A percentile compares a stretch with the other conserved stretches of the same genome.
Conservation (phyloP, 768 basidiomycete species). For the Lyophyllum semitale region DNA sequence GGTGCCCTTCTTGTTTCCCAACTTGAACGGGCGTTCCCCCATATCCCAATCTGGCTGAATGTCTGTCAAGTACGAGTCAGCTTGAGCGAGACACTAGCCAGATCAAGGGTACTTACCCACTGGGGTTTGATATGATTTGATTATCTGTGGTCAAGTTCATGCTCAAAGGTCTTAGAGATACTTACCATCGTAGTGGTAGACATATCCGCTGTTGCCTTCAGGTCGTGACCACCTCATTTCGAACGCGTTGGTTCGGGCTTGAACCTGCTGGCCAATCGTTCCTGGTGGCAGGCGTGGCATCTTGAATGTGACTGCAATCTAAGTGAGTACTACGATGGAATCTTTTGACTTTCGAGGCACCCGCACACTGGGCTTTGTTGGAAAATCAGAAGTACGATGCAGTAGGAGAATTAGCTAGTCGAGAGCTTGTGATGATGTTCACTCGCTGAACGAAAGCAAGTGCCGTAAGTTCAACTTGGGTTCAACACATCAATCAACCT, state of each 20-base stretch:
- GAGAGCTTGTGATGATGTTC: constrained; percentile 5
- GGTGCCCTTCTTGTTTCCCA: constrained; percentile 28
- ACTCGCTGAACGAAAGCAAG: constrained; percentile 6
- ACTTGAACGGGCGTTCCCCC: constrained; percentile 13
- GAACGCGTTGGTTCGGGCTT: constrained; percentile 23
- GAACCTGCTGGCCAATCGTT: constrained; percentile 6
- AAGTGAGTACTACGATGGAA: not conserved
- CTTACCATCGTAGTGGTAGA: constrained; percentile 28
- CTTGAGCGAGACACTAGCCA: not conserved
- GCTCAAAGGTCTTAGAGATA: not conserved
- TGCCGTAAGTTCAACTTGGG: no score
- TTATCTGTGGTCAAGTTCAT: not conserved
- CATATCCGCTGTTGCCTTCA: constrained; percentile 7
- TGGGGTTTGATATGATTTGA: not conserved
- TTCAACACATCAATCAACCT: no score
- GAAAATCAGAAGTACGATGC: not conserved
- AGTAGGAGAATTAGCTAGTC: constrained; percentile 1
- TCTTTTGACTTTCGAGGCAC: not conserved
- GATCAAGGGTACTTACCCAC: constrained; percentile 9
- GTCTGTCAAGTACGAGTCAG: constrained; percentile 6
- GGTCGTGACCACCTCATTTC: constrained; percentile 18
- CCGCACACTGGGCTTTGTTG: not conserved
- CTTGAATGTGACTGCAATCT: not conserved
- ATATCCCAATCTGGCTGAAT: constrained; percentile 24
- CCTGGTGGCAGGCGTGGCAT: constrained; percentile 13